Evolutionary conservation across 2,329 filamentous ascomycete genomes (phyloP), one percentile per base, ranked within the genome.

Genomic region (Huntiella omanensis): DNA sequence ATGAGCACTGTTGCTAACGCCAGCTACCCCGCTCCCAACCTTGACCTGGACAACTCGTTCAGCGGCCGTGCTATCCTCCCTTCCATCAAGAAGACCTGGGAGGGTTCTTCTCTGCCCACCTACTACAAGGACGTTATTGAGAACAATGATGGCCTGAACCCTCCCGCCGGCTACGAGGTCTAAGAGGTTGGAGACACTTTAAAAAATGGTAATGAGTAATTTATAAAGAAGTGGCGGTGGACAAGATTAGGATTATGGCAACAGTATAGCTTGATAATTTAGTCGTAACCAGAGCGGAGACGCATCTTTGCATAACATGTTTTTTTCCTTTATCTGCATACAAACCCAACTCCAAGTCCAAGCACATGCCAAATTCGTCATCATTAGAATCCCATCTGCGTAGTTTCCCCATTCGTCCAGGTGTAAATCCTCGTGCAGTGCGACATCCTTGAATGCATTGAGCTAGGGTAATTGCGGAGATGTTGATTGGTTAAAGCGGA

Each of bases 71-170:
- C 49, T 34, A 56, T 69, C n/a, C 59, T 63, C 5, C 57, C 58
- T 4, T 54, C 54, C n/a, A 58, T 69, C 41, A 59, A 57, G 52
- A 39, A 60, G 40, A 52, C 56, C 1, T 69, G 64, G 64, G 42
- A 54, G 35, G 48, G 57, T n/a, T 65, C 54, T 52, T 12, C 56
- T 5, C 57, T 58, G 0, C 61, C 64, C 0, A 62, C 60, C 3
- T 69, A 69, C 54, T 69, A 69, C 51, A 53, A 54, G 49, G 57
- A 61, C 50, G 56, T 54, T 19, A 56, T 64, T 45, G 59, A 64
- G 53, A 55, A 61, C 11, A 56, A 60, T 0, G 66, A 69, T 48
- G 66, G 66, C 2, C 53, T 62, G 10, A 57, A 64, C 50, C 64
- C 65, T 33, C 66, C 66, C 46, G 22, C 48, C 43, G 40, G 40